Evolutionary conservation across 139 green algal species (phyloP).

Genomic region (Chlamydomonas eustigma): DNA sequence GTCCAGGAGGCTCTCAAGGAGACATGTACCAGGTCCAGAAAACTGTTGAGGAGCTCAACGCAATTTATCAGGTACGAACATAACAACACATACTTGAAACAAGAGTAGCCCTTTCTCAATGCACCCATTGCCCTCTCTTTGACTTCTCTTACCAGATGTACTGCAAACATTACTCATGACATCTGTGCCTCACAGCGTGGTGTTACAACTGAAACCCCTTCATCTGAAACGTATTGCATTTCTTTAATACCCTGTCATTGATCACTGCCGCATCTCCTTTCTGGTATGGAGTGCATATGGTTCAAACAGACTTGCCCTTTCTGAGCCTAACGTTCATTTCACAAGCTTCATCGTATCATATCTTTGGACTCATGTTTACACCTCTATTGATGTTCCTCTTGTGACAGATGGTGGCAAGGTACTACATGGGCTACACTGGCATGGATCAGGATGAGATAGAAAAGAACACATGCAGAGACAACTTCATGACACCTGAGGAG

Average conservation of each 20-base stretch:
- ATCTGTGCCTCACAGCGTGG: not conserved
- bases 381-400: too few species aligned
- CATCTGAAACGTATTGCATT: too few species aligned
- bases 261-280: too few species aligned
- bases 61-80: conserved; percentile 56
- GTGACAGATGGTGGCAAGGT: conserved; percentile 63
- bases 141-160: not conserved
- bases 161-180: not conserved
- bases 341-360: too few species aligned
- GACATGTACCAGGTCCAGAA: conserved; percentile 58
- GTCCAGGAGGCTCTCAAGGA: conserved; percentile 52
- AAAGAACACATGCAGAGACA: conserved; percentile 75
- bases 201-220: not conserved
- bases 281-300: too few species aligned
- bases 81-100: too few species aligned
- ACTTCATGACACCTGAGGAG: conserved; percentile 77
- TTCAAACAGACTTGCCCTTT: too few species aligned
- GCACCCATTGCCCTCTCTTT: not conserved
- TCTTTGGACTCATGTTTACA: too few species aligned
- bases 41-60: conserved; percentile 59
- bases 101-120: too few species aligned
- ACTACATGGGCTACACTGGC: conserved; percentile 76
- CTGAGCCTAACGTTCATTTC: too few species aligned
- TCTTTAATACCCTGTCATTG: too few species aligned
- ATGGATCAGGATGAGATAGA: conserved; percentile 70